A percentile compares a stretch with the other conserved stretches of the same genome.
Conservation (phyloP, 2,329 filamentous ascomycete species). For the Colletotrichum agaves region DNA sequence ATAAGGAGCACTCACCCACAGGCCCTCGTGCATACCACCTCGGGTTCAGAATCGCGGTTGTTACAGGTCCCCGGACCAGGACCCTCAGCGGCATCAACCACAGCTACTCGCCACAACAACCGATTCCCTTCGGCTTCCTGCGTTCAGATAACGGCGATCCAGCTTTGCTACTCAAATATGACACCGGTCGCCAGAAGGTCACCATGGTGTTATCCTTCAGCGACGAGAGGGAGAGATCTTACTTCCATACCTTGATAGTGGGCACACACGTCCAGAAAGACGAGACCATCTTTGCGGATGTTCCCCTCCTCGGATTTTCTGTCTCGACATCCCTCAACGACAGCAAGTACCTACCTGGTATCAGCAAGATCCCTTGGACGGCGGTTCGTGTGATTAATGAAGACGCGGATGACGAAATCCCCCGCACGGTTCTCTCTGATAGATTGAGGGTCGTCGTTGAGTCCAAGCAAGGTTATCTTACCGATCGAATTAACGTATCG, state of each 20-base stretch:
- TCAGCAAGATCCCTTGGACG: conserved; percentile 71
- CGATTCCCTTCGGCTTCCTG: conserved; percentile 82
- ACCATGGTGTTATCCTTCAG: conserved; percentile 83
- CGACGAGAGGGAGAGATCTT: conserved; percentile 75
- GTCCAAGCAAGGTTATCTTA: conserved; percentile 80
- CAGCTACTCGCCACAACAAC: conserved; percentile 70
- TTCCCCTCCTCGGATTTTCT: conserved; percentile 72
- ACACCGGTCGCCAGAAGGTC: conserved; percentile 72
- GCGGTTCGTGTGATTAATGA: conserved; percentile 78
- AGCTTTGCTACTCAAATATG: conserved; percentile 76
- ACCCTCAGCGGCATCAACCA: conserved; percentile 82
- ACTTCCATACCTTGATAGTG: conserved; percentile 77
- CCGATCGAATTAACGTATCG: conserved; percentile 84
- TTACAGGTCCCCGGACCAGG: conserved; percentile 81
- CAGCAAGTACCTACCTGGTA: conserved; percentile 59
- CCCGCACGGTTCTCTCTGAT: conserved; percentile 79
- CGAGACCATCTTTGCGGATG: conserved; percentile 78
- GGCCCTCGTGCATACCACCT: conserved; percentile 79
- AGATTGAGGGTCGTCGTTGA: conserved; percentile 79
- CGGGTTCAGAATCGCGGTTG: conserved; percentile 81
- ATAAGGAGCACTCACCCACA: conserved; percentile 76
- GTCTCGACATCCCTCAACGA: conserved; percentile 66
- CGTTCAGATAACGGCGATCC: conserved; percentile 77
- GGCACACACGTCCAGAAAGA: conserved; percentile 75
- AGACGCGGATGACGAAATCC: conserved; percentile 70